These are phyloP conservation scores for Alternaria sp. DNA, from an alignment of 2,329 filamentous ascomycete genomes.

Conservation along the genomic window DNA sequence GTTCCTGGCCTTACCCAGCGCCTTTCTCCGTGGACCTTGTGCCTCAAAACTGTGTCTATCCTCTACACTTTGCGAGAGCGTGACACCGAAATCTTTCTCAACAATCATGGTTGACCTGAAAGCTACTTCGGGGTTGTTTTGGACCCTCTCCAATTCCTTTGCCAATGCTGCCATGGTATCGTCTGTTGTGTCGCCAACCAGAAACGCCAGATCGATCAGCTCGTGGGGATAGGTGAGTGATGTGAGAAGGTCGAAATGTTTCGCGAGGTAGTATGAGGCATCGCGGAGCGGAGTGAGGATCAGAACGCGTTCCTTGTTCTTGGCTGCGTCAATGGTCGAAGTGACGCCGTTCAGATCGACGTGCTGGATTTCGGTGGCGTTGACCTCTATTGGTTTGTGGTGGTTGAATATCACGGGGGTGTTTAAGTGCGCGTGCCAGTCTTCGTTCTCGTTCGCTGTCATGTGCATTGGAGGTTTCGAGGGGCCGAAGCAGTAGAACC, in stretches of 20 bases:
- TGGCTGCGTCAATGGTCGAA: conserved; percentile 78
- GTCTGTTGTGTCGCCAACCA: conserved; percentile 89
- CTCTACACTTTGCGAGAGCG: conserved; percentile 77
- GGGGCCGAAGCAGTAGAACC: conserved; percentile 97
- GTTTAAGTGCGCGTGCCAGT: conserved; percentile 86
- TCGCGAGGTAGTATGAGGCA: conserved; percentile 78
- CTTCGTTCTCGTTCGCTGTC: conserved; percentile 85
- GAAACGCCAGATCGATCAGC: conserved; percentile 92
- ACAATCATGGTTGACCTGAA: conserved; percentile 87
- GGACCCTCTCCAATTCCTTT: conserved; percentile 85
- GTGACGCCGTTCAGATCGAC: conserved; percentile 84
- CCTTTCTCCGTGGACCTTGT: conserved; percentile 87
- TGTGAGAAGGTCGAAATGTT: conserved; percentile 91
- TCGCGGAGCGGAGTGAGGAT: conserved; percentile 94
- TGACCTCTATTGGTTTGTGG: conserved; percentile 85
- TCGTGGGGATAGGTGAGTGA: conserved; percentile 93
- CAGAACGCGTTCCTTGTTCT: conserved; percentile 85
- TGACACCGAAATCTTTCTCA: conserved; percentile 86
- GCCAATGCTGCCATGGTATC: conserved; percentile 88
- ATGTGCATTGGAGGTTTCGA: conserved; percentile 96
- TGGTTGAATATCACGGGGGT: conserved; percentile 97
- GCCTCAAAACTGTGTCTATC: conserved; percentile 85
- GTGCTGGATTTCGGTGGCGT: conserved; percentile 77
- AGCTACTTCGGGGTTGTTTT: conserved; percentile 77
- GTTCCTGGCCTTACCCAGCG: conserved; percentile 89